These are phyloP conservation scores for Lathyrus oleraceus DNA, from an alignment of 306 rosid genomes.

Conservation along the genomic window DNA sequence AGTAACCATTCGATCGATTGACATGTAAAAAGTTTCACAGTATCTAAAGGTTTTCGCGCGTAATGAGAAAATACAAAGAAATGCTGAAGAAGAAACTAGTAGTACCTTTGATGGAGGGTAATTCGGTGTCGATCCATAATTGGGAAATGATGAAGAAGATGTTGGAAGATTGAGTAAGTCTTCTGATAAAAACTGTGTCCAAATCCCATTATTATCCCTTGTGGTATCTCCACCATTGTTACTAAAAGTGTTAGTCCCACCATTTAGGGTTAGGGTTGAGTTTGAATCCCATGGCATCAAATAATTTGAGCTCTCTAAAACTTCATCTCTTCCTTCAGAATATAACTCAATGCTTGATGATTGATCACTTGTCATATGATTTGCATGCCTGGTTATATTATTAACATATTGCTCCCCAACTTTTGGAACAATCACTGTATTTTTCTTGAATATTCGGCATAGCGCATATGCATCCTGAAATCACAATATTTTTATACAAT, in stretches of 20 bases:
- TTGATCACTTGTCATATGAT: constrained; percentile 59
- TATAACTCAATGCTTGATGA: constrained; percentile 76
- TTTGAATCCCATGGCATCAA: constrained; percentile 46
- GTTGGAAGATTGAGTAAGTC: constrained; percentile 48
- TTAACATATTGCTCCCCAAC: constrained; percentile 58
- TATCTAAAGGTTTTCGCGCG: too few relatives aligned
- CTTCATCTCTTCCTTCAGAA: constrained; percentile 77
- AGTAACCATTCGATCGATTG: too few relatives aligned
- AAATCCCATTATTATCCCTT: constrained; percentile 45
- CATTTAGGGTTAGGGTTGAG: constrained; percentile 34
- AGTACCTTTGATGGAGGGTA: constrained; percentile 86
- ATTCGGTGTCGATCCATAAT: constrained; percentile 46
- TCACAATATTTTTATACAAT: neutral
- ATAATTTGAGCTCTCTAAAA: constrained; percentile 63
- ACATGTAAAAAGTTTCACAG: too few relatives aligned
- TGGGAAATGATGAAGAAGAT: constrained; percentile 53
- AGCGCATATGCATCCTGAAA: constrained; percentile 91
- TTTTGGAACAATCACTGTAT: constrained; percentile 53
- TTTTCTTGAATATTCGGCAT: constrained; percentile 89
- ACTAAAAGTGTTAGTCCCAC: constrained; percentile 12
- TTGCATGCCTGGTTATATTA: constrained; percentile 38
- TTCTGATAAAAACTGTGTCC: constrained; percentile 58
- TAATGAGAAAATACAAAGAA: too few relatives aligned
- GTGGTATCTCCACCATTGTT: constrained; percentile 26
- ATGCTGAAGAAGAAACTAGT: neutral